Evolutionary conservation across 1,284 basidiomycete species (phyloP), one percentile per base, ranked within the genome.

Genomic region (Schizopora paradoxa): DNA sequence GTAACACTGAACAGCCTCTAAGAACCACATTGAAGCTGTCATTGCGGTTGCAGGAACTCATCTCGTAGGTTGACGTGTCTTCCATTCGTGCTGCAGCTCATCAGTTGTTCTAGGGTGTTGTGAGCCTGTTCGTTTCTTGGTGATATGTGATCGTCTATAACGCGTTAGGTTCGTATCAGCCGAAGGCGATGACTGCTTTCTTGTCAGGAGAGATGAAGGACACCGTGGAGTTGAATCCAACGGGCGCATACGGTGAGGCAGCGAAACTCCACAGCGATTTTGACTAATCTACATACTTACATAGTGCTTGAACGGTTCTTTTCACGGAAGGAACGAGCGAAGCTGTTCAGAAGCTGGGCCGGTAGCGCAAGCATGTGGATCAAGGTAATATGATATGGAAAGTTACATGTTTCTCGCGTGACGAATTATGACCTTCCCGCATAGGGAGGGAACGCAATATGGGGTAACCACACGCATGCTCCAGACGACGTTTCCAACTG

Each of bases 141-240:
- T 2, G 8, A 14, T 29, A 5, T 8, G 23, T 22, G 26, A 29
- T 13, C 25, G 5, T 45, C 16, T 14, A 18, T 23, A 38, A 21
- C 13, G 10, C 29, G 36, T 28, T 27, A 27, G 6, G 10, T 4
- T 18, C 22, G 10, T 21, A 23, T 11, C 51, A 89, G 87, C 71
- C 91, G 2, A 99, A 98, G 66, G 90, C 94, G 0, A 96, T 98
- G 91, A 72, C 93, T 0, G 94, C 95, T 3, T 91, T 98, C 61
- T 70, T 99, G 23, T 93, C 91, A 0, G 89, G 89, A 6, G 90
- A 91, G 58, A 97, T 97, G 94, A 84, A 86, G 62, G 91, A 98
- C 57, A 98, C 94, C 0, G 94, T 97, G 6, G 89, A 96, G 60
- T 74, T 93, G 61, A 86, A 91, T 57, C 89, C 90, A 11, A 86